Evolutionary conservation across 2,329 filamentous ascomycete species (phyloP), one percentile per base, ranked within the genome.

Genomic region (Fusarium virguliforme): DNA sequence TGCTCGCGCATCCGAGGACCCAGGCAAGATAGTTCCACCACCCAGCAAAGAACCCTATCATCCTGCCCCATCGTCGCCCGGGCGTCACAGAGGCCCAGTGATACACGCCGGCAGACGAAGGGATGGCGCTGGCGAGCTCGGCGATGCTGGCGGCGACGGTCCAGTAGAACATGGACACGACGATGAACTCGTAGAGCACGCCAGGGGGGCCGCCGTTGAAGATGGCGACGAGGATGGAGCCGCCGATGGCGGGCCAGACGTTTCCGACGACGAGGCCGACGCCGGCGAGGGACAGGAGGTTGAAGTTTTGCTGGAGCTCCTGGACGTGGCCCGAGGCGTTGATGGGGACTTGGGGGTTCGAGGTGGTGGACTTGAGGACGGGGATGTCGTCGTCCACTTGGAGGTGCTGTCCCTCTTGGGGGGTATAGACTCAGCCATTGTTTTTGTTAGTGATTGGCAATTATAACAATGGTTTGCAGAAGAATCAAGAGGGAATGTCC

Each of bases 131-230:
- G 12, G 88, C 87, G 30, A 91, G 80, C 77, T 91, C 89, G 48
- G 88, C 88, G 63, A 90, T 84, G 12, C 85, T 88, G 5, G 87
- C 86, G 0, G 86, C 87, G 26, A 90, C 83, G 56, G 87, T 79
- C 82, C 86, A 88, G 79, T 90, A 90, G 71, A 87, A 89, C 54
- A 82, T 64, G 5, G 82, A 83, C 0, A 83, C 82, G 35, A 76
- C 76, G 61, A 85, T 76, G 74, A 91, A 90, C 79, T 90, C 89
- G 78, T 90, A 91, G 2, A 91, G 79, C 0, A 90, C 86, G 13
- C 88, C 88, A 0, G 89, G 86, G 1, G 88, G 86, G 0, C 89
- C 89, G 67, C 89, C 89, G 78, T 91, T 90, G 74, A 83, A 85
- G 65, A 90, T 84, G 24, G 87, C 86, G 46, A 85, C 81, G 13